Evolutionary conservation across 495 filamentous ascomycete genomes (phyloP), one percentile per base, ranked within the genome.

Genomic region (Xylaria cubensis): DNA sequence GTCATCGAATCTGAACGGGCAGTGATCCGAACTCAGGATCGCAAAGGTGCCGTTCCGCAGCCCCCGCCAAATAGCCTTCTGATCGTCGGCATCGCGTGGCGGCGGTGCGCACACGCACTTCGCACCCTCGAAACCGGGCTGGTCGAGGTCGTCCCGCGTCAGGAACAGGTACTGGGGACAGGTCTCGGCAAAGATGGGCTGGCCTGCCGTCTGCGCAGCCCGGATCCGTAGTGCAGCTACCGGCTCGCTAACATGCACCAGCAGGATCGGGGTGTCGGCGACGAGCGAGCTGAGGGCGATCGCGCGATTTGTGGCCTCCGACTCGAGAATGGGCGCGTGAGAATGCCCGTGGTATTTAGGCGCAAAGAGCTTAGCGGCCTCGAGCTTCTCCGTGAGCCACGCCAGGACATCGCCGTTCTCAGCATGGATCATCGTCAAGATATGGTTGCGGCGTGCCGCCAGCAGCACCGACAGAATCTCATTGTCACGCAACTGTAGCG

Each of bases 91-190:
- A 72, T 72, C 71, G 21, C 78, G 76, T 10, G 84, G 79, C 24
- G 86, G 84, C 4, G 86, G 85, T 5, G 82, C 83, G 74, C 85
- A 87, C 6, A 88, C 81, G 73, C 80, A 84, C 76, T 87, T 87
- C 1, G 85, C 85, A n/a, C 85, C 89, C 48, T 85, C 81, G 75
- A 89, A 89, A 3, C 82, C 85, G 5, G 84, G 83, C 26, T 80
- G 78, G 64, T 84, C 81, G 29, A 90, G 77, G 68, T 82, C 81
- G 51, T 87, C 84, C 7, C 85, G 81, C 5, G 85, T 88, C 3
- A 91, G 82, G 72, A 88, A 88, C n/a, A 91, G 80, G 74, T 91
- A 91, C 68, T 91, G 89, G 8, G 89, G 89, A 74, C 89, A 91
- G 12, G 89, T 91, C 78, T 91, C 89, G 17, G 87, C 89, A 74